Conservation (phyloP, 1,139 yeast genomes). For the Pichia sp. region DNA sequence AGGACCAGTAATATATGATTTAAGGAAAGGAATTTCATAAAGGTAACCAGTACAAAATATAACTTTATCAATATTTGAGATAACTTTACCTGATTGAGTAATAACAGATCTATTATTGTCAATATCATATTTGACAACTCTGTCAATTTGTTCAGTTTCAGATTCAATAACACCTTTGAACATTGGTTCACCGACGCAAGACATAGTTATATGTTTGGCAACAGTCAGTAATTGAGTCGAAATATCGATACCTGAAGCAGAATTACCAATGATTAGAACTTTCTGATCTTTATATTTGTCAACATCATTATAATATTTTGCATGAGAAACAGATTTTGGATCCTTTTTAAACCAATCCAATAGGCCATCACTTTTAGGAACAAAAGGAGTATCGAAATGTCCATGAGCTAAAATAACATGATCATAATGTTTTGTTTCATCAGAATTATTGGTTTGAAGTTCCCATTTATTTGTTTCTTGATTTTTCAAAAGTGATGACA, state of each 20-base stretch:
- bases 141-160: slow-evolving; percentile 30
- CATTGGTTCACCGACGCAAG: slow-evolving; percentile 29
- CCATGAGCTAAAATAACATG: slow-evolving; percentile 43
- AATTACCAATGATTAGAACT: slow-evolving; percentile 43
- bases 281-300: slow-evolving; percentile 30
- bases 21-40: slow-evolving; percentile 38
- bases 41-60: slow-evolving; percentile 46
- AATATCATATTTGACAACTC: slow-evolving; percentile 27
- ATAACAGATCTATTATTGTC: slow-evolving; percentile 27
- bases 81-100: slow-evolving; percentile 28
- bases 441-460: slow-evolving; percentile 15
- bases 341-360: slow-evolving; percentile 31
- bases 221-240: slow-evolving; percentile 37
- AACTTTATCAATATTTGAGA: slow-evolving; percentile 33
- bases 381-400: slow-evolving; percentile 39
- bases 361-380: slow-evolving; percentile 39
- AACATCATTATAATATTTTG: slow-evolving; percentile 36
- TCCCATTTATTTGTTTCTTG: slow-evolving; percentile 23
- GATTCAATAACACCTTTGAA: slow-evolving; percentile 29
- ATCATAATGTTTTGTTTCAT: slow-evolving; percentile 29
- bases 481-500: slow-evolving; percentile 22
- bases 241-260: slow-evolving; percentile 42
- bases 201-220: slow-evolving; percentile 35
- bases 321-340: slow-evolving; percentile 35
- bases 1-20: slow-evolving; percentile 26